These are phyloP conservation scores for Triticum monococcum DNA, from an alignment of 176 grass and related monocot genomes.

Conservation along the genomic window DNA sequence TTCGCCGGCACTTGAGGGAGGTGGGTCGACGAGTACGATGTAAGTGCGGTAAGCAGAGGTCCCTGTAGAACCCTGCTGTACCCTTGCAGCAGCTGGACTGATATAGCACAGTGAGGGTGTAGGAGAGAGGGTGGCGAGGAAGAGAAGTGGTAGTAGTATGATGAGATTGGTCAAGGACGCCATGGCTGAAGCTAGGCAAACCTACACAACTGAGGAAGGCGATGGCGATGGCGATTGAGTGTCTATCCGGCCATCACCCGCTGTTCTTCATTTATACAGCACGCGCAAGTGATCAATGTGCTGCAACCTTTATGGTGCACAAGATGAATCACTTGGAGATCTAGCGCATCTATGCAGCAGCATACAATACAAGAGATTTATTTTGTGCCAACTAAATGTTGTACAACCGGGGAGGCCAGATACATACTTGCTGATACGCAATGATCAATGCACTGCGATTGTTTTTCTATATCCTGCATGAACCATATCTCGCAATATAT, in stretches of 20 bases:
- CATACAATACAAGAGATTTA: neutral
- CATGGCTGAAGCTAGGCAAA: neutral
- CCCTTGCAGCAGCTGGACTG: neutral
- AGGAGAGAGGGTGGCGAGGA: neutral
- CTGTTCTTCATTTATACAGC: neutral
- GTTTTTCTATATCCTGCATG: neutral
- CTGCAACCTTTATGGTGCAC: neutral
- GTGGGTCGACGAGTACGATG: constrained; percentile 24
- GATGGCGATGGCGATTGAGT: neutral
- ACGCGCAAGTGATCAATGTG: neutral
- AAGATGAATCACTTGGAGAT: neutral
- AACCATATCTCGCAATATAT: neutral
- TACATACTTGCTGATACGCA: neutral
- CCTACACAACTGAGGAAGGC: neutral
- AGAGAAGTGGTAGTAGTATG: neutral
- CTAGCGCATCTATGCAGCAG: neutral
- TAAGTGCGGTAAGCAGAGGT: neutral
- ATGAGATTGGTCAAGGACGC: neutral
- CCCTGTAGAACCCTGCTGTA: too few relatives aligned
- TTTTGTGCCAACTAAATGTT: neutral
- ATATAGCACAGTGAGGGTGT: neutral
- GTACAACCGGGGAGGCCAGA: neutral
- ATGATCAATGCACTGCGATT: neutral
- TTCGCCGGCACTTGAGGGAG: neutral
- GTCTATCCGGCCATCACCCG: neutral